Percentiles rank a stretch among this genome's conserved stretches.
Evolutionary conservation across 352 stramenopile species (phyloP).

Genomic region (Phytophthora sansomeana): DNA sequence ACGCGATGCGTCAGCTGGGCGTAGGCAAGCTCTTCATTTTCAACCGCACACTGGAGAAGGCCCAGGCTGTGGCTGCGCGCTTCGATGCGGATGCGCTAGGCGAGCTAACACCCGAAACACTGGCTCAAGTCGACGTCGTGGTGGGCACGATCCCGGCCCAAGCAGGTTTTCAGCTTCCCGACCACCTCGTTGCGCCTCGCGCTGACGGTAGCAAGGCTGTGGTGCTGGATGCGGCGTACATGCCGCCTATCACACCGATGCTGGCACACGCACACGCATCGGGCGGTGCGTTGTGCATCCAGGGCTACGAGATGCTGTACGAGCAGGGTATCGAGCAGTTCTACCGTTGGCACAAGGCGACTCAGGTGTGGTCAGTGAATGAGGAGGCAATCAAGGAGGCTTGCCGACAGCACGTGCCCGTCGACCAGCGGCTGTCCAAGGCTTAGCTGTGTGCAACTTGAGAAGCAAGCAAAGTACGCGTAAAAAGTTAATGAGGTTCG

Average conservation of each 20-base stretch:
- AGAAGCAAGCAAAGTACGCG: background rate
- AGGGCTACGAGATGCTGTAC: constrained; percentile 98
- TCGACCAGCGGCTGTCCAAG: constrained; percentile 57
- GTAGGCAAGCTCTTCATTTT: constrained; percentile 92
- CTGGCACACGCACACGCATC: constrained; percentile 87
- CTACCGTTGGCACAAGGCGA: constrained; percentile 91
- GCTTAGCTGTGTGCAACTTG: constrained; percentile 7
- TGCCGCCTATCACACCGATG: constrained; percentile 95
- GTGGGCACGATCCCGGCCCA: constrained; percentile 96
- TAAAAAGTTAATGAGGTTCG: constrained; percentile 7
- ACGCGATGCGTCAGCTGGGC: constrained; percentile 91
- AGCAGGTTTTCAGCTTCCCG: constrained; percentile 84
- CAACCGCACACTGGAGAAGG: constrained; percentile 96
- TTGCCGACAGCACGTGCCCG: constrained; percentile 62
- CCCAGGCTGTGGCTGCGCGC: constrained; percentile 83
- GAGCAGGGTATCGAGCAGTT: constrained; percentile 98
- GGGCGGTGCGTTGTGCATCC: constrained; percentile 89
- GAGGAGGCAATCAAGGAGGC: constrained; percentile 67
- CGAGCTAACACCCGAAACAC: constrained; percentile 54
- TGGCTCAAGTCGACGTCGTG: constrained; percentile 87
- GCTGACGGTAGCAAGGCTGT: constrained; percentile 58
- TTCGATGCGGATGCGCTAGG: constrained; percentile 88
- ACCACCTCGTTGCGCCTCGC: constrained; percentile 59
- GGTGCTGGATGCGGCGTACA: constrained; percentile 98
- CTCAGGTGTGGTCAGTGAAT: constrained; percentile 48